Conservation (phyloP, 225 moss, liverwort and hornwort genomes). For the Thuidium tamariscinum region DNA sequence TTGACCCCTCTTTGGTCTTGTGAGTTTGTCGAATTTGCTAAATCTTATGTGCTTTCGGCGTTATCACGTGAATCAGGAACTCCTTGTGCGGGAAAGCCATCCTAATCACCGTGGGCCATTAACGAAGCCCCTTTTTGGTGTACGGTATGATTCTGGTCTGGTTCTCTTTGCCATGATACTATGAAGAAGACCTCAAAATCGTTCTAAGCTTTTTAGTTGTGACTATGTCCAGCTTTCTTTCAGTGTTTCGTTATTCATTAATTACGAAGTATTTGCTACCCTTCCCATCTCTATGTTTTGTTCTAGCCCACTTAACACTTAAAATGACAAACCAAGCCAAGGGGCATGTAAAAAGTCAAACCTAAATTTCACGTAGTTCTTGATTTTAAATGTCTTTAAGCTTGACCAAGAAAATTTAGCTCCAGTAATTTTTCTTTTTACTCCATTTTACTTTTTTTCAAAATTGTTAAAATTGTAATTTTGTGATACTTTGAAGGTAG, state of each 20-base stretch:
- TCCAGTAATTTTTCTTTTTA: neutral
- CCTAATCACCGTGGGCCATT: constrained; percentile 42
- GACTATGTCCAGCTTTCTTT: neutral
- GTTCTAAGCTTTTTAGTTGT: neutral
- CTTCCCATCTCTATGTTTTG: neutral
- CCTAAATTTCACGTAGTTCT: neutral
- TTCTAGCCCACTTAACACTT: neutral
- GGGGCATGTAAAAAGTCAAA: neutral
- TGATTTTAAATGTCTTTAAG: neutral
- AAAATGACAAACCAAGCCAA: neutral
- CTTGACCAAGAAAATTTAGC: neutral
- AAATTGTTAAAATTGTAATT: neutral
- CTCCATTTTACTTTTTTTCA: too few relatives aligned
- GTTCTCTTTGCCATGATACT: neutral
- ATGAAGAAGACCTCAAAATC: neutral
- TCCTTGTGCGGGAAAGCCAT: constrained; percentile 55
- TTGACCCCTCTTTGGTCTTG: neutral
- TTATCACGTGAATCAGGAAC: constrained; percentile 52
- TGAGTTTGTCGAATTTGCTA: neutral
- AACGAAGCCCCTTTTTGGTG: constrained; percentile 81
- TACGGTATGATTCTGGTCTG: constrained; percentile 40
- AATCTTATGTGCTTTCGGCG: neutral
- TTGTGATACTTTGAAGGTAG: neutral
- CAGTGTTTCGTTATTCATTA: neutral
- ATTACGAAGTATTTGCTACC: neutral